Base-by-base conservation (phyloP, 306 rosid species). In the Nissolia schottii region DNA sequence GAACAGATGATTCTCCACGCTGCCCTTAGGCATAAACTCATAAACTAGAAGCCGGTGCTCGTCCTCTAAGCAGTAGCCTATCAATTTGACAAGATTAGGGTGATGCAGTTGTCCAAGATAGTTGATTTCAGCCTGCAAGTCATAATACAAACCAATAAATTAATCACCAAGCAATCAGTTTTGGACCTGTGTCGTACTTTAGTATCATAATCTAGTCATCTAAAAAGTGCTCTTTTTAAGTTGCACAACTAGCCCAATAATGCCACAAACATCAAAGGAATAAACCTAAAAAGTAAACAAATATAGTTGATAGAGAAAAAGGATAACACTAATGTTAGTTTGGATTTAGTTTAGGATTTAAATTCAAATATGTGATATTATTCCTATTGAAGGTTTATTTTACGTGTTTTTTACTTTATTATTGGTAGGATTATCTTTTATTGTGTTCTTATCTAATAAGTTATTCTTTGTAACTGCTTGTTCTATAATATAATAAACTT, bases 11-110 rank as follows among this genome's bases (percentile, higher is more conserved):
- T 89, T 89, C 70, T 92, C 97, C 85, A 90, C 83, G 76, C 97
- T 92, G 53, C 97, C 96, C 86, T 89, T 92, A 8, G 95, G 87
- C 97, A 92, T 89, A 77, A 84, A 92, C 58, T 92, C 96, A 9
- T 92, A 92, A 10, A 82, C 87, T 61, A 92, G 75, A 68, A 89
- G 90, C 64, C 97, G 81, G 29, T 92, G 91, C 15, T 92, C 93
- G 56, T 92, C 96, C 79, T 92, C 96, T 6, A 87, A 63, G 86
- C 97, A 92, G 79, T 89, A 89, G 37, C 93, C 97, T 54, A 92
- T 81, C 80, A 92, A 74, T 80, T 86, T 92, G 67, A 92, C 97
- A 53, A 92, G 91, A 85, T 92, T 87, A 48, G 96, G 96, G 79
- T 92, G 96, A 31, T 67, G 87, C 40, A 92, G 81, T 76, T 81